Base-by-base conservation (phyloP, 495 filamentous ascomycete genomes). In the Penicillium silybi region DNA sequence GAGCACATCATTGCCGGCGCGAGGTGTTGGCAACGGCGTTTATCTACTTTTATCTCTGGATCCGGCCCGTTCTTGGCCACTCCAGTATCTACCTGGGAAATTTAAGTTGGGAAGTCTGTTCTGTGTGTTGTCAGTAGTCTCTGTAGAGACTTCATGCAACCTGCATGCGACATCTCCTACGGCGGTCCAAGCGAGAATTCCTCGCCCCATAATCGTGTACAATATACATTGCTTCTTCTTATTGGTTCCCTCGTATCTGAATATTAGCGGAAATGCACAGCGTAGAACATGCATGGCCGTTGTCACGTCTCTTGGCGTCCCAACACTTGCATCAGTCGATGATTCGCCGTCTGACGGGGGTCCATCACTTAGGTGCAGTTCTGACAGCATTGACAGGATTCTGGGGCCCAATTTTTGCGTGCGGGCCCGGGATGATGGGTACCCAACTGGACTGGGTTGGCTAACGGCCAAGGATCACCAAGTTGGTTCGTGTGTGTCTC, bases 21-120 rank as follows among this genome's bases (percentile, higher is more conserved):
- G 58, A 43, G 62, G 62, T 48, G 56, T 62, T 59, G 59, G 51
- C 35, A 19, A n/a, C 19, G 53, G 56, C 45, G 53, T 59, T 62
- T 42, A 40, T 41, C 8, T 46, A 1, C 23, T 13, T 37, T 16
- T 38, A 6, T 56, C 42, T 41, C 13, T 38, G 23, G 38, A 17
- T 6, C 46, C 27, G 34, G 15, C 45, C 22, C 37, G 15, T 16
- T 17, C 16, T 25, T 47, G 20, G 35, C 13, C 22, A 16, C 9
- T 41, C 47, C 39, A 41, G 38, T 49, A 49, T 49, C 25, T 49
- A 32, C 23, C 25, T 32, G 26, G 29, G 13, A 20, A 37, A 6
- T 37, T 37, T 13, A 11, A 32, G 13, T 32, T 46, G 19, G 26
- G 18, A 16, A 40, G n/a, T 6, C 9, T 35, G 20, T 27, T 2